Evolutionary conservation across 768 basidiomycete species (phyloP), one percentile per base, ranked within the genome.

Genomic region (Tephrocybe sp.): DNA sequence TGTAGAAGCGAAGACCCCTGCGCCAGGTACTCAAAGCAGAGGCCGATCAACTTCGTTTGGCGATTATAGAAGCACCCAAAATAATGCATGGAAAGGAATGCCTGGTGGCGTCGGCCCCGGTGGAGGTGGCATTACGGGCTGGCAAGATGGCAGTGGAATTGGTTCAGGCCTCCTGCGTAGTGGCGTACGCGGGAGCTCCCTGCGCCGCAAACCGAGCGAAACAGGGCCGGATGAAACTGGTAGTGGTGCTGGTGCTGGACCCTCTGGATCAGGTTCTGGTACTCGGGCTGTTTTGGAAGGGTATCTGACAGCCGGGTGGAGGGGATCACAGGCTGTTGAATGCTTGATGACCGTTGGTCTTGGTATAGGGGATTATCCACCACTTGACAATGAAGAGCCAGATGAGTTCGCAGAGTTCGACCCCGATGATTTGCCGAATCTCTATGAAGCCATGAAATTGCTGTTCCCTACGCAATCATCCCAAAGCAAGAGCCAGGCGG

Each of bases 281-380:
- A 90, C 90, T 4, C 79, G 91, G n/a, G 89, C 89, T 0, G 86
- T 83, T 16, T 67, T 94, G 44, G 90, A 94, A 60, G 91, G 91
- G 0, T 94, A 93, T 61, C 73, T 93, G 38, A 83, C 82, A 1
- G 85, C 82, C 9, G 85, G 86, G 0, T 94, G 91, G 91, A 77
- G 75, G 23, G 90, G 91, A 1, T 68, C 78, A 1, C 78, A 82
- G 31, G 82, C 84, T 4, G 76, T 83, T 9, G 84, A 89, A 58
- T 80, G 85, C 51, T 65, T 94, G 47, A 66, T 93, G 41, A 82
- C 84, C 2, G 77, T 92, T 19, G 91, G 91, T 1, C 66, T 87
- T 37, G 80, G 82, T 7, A 66, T 77, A 18, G 63, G 50, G 21
- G 64, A 65, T 29, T 55, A 58, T 12, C 66, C 64, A 1, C 66